A percentile compares a stretch with the other conserved stretches of the same genome.
Conservation (phyloP, 352 stramenopile species). For the Phytopythium delawarense region DNA sequence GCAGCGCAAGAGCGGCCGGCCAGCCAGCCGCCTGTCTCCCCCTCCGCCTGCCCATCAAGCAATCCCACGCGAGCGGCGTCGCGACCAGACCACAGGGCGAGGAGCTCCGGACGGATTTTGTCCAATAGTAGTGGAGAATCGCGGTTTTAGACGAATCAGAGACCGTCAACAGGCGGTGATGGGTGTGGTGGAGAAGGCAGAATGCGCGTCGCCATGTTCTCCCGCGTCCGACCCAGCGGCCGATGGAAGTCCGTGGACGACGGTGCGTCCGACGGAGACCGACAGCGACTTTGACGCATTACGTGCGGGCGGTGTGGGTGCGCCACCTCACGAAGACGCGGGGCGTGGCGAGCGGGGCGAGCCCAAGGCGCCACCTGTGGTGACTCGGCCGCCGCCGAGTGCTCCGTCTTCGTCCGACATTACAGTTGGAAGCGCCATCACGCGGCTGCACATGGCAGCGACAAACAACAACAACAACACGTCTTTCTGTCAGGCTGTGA, state of each 20-base stretch:
- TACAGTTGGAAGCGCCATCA: not conserved
- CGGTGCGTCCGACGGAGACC: too few species aligned
- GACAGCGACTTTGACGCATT: too few species aligned
- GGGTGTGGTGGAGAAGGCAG: not conserved
- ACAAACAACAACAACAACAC: not conserved
- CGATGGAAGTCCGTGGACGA: too few species aligned
- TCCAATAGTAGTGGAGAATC: not conserved
- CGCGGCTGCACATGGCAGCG: not conserved
- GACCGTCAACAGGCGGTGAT: not conserved
- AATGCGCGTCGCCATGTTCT: not conserved
- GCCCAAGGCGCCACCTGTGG: too few species aligned
- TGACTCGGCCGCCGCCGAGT: not conserved
- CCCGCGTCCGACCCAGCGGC: too few species aligned
- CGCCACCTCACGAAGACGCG: too few species aligned
- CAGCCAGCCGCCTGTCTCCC: not conserved
- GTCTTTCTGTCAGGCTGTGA: not conserved
- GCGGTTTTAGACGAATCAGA: constrained; percentile 1
- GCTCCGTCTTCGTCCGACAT: not conserved
- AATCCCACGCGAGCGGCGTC: constrained; percentile 1
- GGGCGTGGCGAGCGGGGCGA: too few species aligned
- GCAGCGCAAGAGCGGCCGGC: not conserved
- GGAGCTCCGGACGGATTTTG: not conserved
- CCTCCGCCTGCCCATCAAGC: not conserved
- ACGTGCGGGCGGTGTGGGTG: too few species aligned
- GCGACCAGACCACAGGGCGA: not conserved